phyloP scores from a whole-genome alignment of 2,329 filamentous ascomycete species.

The Fusarium heterosporum region DNA sequence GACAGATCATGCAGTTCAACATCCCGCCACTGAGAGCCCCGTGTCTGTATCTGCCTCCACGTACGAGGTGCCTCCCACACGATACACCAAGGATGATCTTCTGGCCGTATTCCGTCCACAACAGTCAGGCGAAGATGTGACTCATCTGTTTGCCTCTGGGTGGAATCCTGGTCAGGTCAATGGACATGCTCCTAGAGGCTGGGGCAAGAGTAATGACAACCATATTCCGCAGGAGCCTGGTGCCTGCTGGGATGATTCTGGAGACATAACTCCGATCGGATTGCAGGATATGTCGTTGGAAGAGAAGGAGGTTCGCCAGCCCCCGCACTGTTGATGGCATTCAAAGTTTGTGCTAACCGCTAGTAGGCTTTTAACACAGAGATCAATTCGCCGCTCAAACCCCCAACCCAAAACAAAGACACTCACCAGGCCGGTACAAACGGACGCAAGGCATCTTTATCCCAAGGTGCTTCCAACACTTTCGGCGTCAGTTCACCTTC shows the following conservation, averaged over 20 bases:
- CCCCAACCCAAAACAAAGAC: conserved; percentile 79
- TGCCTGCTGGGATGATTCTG: conserved; percentile 87
- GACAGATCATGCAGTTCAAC: conserved; percentile 56
- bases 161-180: conserved; percentile 84
- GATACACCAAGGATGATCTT: conserved; percentile 84
- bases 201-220: conserved; percentile 82
- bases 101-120: conserved; percentile 75
- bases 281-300: conserved; percentile 75
- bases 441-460: conserved; percentile 85
- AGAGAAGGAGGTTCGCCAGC: conserved; percentile 68
- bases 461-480: conserved; percentile 72
- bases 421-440: conserved; percentile 69
- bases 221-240: conserved; percentile 85
- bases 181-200: conserved; percentile 70
- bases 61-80: conserved; percentile 59
- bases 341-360: conserved; percentile 39
- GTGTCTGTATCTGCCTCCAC: conserved; percentile 43
- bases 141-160: conserved; percentile 76
- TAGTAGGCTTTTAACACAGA: conserved; percentile 81
- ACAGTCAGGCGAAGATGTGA: conserved; percentile 64
- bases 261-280: conserved; percentile 76
- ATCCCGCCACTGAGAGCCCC: conserved; percentile 52
- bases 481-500: conserved; percentile 81
- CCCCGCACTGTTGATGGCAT: conserved; percentile 11
- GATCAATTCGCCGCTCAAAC: conserved; percentile 94